phyloP scores from a whole-genome alignment of 768 basidiomycete species.

The Lepiota venenata region DNA sequence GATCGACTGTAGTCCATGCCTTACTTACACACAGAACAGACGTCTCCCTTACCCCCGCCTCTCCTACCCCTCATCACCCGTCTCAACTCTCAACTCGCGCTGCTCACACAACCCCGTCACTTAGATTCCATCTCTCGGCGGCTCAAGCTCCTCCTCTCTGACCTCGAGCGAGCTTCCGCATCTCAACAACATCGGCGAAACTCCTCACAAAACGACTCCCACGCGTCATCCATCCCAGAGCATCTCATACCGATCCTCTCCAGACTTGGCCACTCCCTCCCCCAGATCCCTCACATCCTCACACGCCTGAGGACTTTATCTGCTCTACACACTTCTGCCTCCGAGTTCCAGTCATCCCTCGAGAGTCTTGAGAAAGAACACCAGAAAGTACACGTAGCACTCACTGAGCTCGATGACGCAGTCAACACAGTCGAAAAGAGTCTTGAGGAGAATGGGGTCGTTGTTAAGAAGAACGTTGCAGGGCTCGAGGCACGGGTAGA shows the following conservation, averaged over 20 bases:
- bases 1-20: neutral
- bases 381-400: slow-evolving; percentile 52
- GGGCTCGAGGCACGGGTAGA: slow-evolving; percentile 59
- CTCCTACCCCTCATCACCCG: slow-evolving; percentile 80
- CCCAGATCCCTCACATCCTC: slow-evolving; percentile 88
- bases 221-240: slow-evolving; percentile 39
- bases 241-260: slow-evolving; percentile 66
- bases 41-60: slow-evolving; percentile 71
- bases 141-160: slow-evolving; percentile 87
- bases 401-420: slow-evolving; percentile 67
- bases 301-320: slow-evolving; percentile 85
- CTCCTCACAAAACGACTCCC: slow-evolving; percentile 35
- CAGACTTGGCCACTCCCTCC: slow-evolving; percentile 67
- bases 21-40: slow-evolving; percentile 32
- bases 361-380: slow-evolving; percentile 71
- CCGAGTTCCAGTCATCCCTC: slow-evolving; percentile 70
- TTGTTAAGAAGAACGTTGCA: slow-evolving; percentile 71
- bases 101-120: slow-evolving; percentile 93
- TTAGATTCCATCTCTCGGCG: slow-evolving; percentile 94
- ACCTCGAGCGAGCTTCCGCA: slow-evolving; percentile 79
- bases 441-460: slow-evolving; percentile 65
- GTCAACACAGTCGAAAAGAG: slow-evolving; percentile 73
- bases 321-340: slow-evolving; percentile 75
- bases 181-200: slow-evolving; percentile 47
- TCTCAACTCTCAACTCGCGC: slow-evolving; percentile 79